phyloP scores from a whole-genome alignment of 83 land plant genomes.

The Larix sibirica region DNA sequence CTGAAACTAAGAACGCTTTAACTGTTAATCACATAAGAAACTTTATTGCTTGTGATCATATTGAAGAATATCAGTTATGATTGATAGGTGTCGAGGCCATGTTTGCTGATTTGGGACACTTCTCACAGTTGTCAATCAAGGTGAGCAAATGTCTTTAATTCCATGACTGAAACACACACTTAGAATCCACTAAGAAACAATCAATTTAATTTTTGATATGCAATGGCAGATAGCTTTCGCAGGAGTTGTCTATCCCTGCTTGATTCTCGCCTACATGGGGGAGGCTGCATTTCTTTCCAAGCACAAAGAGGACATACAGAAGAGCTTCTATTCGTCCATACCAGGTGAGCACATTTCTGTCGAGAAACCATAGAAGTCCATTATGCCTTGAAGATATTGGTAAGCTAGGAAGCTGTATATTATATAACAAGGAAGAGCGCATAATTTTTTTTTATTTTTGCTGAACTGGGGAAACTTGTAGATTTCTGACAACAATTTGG shows the following conservation, averaged over 20 bases:
- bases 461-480: too few relatives aligned
- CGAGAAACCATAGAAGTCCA: not conserved
- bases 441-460: too few relatives aligned
- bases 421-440: not conserved
- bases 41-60: not conserved
- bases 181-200: not conserved
- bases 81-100: conserved; percentile 74
- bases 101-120: conserved; percentile 82
- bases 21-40: not conserved
- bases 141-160: conserved; percentile 23
- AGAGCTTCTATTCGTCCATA: conserved; percentile 68
- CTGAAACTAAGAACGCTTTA: too few relatives aligned
- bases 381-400: not conserved
- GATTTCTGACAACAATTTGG: not conserved
- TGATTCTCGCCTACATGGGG: conserved; percentile 81
- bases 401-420: not conserved
- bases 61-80: not conserved
- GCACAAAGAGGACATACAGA: conserved; percentile 39
- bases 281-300: conserved; percentile 80
- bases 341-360: conserved; percentile 48
- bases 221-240: conserved; percentile 61
- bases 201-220: not conserved
- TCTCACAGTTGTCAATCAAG: conserved; percentile 66
- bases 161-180: not conserved
- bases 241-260: conserved; percentile 61